Evolutionary conservation across 2,329 filamentous ascomycete genomes (phyloP).

Genomic region (Hymenoscyphus albidus): DNA sequence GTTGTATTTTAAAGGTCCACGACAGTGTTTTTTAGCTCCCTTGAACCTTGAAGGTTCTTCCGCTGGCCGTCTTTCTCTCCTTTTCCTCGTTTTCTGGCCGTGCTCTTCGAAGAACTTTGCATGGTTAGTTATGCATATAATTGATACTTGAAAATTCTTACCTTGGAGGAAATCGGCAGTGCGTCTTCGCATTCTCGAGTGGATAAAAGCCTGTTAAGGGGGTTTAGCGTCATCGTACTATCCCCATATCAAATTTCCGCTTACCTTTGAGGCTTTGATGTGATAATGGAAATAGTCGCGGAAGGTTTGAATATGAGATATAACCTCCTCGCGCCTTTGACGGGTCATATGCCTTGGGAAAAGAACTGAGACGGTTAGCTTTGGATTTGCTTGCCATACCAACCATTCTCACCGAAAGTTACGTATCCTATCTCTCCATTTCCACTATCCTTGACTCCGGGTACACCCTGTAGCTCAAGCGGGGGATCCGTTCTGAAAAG

Average conservation of each 20-base stretch:
- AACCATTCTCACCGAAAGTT: slow-evolving; percentile 71
- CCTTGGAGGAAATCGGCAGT: slow-evolving; percentile 98
- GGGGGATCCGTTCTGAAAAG: slow-evolving; percentile 93
- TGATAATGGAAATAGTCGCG: slow-evolving; percentile 99
- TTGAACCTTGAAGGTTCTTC: slow-evolving; percentile 71
- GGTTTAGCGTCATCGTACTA: not conserved
- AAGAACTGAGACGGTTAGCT: slow-evolving; percentile 57
- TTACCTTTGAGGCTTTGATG: slow-evolving; percentile 94
- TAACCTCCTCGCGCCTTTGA: slow-evolving; percentile 88
- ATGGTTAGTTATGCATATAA: slow-evolving; percentile 35
- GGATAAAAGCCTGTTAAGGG: slow-evolving; percentile 74
- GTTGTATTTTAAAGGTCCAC: not conserved
- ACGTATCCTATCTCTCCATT: slow-evolving; percentile 93
- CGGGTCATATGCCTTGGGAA: slow-evolving; percentile 92
- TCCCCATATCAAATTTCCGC: not conserved
- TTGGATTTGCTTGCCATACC: slow-evolving; percentile 17
- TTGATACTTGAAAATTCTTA: slow-evolving; percentile 40
- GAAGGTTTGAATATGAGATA: slow-evolving; percentile 99
- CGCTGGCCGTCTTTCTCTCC: slow-evolving; percentile 96
- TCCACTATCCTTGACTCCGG: slow-evolving; percentile 71
- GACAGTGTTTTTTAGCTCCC: slow-evolving; percentile 24
- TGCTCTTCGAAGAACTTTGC: slow-evolving; percentile 84
- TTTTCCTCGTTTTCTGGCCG: slow-evolving; percentile 94
- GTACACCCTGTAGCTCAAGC: slow-evolving; percentile 81
- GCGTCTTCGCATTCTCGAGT: slow-evolving; percentile 94